Conservation (phyloP, 768 basidiomycete species). For the Macrocybe gigantea region DNA sequence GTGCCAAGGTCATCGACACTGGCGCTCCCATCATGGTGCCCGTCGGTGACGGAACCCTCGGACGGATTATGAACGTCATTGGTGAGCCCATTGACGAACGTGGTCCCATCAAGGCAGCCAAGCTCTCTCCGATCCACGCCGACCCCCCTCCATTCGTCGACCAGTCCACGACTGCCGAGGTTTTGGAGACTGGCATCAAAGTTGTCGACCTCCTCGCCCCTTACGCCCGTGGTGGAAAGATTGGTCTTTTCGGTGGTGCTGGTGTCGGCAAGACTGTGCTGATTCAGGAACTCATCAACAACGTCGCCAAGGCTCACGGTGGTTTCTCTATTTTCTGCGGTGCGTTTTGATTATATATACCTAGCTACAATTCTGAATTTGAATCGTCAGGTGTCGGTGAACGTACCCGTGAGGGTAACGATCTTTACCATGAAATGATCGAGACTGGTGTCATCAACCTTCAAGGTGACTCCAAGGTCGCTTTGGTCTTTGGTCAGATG, state of each 20-base stretch:
- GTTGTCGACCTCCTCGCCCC: constrained; percentile 99
- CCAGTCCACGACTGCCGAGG: constrained; percentile 97
- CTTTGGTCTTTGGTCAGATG: constrained; percentile 99
- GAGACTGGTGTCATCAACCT: constrained; percentile 99
- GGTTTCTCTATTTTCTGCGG: constrained; percentile 99
- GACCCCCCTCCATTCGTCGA: constrained; percentile 97
- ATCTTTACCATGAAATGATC: constrained; percentile 99
- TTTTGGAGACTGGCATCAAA: constrained; percentile 99
- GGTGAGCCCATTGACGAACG: constrained; percentile 99
- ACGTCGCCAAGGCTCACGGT: constrained; percentile 99
- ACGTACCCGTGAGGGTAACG: constrained; percentile 99
- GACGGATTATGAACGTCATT: constrained; percentile 99
- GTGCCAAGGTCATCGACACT: constrained; percentile 95
- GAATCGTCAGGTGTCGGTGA: constrained; percentile 84
- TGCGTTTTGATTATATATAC: constrained; percentile 26
- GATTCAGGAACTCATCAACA: constrained; percentile 99
- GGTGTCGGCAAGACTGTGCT: constrained; percentile 99
- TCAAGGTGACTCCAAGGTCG: constrained; percentile 99
- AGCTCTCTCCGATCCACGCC: constrained; percentile 89
- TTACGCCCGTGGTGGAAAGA: constrained; percentile 99
- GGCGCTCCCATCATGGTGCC: constrained; percentile 96
- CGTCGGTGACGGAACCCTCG: constrained; percentile 90
- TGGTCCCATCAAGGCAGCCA: constrained; percentile 96
- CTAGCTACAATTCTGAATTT: constrained; percentile 7
- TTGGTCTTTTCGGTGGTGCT: constrained; percentile 99